These are phyloP conservation scores for Batkoa obscura DNA, from an alignment of 371 early-diverging fungal species.

Conservation along the genomic window DNA sequence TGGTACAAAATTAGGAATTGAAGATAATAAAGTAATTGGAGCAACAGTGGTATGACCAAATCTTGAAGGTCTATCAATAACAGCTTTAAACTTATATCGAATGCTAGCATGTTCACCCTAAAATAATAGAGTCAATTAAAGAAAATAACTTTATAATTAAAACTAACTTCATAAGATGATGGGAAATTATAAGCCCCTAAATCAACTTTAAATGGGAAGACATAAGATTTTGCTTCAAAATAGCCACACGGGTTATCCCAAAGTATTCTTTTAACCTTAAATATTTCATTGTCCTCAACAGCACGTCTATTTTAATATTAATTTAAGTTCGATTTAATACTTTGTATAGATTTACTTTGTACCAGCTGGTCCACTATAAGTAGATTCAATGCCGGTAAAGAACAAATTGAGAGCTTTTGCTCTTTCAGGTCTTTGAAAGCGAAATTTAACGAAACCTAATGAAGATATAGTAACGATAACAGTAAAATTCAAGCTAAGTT, in stretches of 20 bases:
- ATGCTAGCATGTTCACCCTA: conserved; percentile 5
- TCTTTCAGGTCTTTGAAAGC: conserved; percentile 1
- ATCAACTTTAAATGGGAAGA: conserved; percentile 4
- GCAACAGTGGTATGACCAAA: conserved; percentile 3
- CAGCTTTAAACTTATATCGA: conserved; percentile 5
- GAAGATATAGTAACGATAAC: not conserved
- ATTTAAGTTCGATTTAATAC: not conserved
- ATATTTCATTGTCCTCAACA: not conserved
- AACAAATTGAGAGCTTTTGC: not conserved
- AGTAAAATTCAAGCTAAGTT: not conserved
- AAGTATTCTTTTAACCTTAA: conserved; percentile 1
- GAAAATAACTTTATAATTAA: too few relatives aligned
- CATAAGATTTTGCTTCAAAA: conserved; percentile 4
- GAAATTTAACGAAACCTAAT: not conserved
- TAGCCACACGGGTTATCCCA: conserved; percentile 2
- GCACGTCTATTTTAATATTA: not conserved
- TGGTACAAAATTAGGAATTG: conserved; percentile 3
- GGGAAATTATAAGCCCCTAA: conserved; percentile 5
- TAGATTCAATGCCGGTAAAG: conserved; percentile 1
- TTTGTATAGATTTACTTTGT: not conserved
- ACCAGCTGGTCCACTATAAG: not conserved
- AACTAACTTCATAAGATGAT: conserved; percentile 1
- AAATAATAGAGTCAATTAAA: not conserved
- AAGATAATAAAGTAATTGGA: conserved; percentile 2
- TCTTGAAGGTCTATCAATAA: conserved; percentile 1